These are phyloP conservation scores for Acanthamoeba castellanii DNA, from an alignment of 208 protist species.

Conservation along the genomic window DNA sequence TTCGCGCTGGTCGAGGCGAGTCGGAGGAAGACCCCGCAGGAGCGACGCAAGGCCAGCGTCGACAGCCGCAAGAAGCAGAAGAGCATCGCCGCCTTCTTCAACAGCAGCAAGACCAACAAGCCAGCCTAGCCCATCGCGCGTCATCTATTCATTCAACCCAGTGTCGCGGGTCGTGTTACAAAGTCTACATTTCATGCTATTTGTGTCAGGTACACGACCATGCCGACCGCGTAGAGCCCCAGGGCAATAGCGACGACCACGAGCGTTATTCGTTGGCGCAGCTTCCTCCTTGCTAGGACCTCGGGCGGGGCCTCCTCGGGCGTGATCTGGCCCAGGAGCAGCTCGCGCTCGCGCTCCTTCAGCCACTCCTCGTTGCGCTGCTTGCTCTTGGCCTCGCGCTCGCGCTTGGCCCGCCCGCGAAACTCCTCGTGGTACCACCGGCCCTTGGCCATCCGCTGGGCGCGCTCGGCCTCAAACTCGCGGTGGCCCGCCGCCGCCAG, in stretches of 20 bases:
- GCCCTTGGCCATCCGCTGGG: background rate
- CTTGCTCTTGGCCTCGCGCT: conserved; percentile 19
- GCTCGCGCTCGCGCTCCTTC: background rate
- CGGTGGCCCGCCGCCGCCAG: background rate
- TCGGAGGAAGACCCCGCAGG: conserved; percentile 35
- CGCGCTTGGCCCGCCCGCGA: background rate
- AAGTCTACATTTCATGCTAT: no score
- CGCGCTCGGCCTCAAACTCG: background rate
- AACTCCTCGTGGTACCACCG: background rate
- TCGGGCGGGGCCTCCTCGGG: background rate
- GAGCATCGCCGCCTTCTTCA: conserved; percentile 27
- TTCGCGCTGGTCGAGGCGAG: conserved; percentile 12
- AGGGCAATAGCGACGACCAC: background rate
- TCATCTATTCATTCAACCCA: no score
- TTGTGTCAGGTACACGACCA: background rate
- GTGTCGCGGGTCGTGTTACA: no score
- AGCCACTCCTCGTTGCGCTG: background rate
- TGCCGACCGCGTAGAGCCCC: background rate
- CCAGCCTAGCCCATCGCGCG: no score
- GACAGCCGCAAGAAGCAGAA: background rate
- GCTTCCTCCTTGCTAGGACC: no score
- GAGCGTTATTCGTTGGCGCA: background rate
- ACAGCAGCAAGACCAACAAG: no score
- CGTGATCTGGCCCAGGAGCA: background rate
- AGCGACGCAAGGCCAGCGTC: background rate